Evolutionary conservation across 108 stramenopile species (phyloP).

Genomic region (Phaeodactylum tricornutum): DNA sequence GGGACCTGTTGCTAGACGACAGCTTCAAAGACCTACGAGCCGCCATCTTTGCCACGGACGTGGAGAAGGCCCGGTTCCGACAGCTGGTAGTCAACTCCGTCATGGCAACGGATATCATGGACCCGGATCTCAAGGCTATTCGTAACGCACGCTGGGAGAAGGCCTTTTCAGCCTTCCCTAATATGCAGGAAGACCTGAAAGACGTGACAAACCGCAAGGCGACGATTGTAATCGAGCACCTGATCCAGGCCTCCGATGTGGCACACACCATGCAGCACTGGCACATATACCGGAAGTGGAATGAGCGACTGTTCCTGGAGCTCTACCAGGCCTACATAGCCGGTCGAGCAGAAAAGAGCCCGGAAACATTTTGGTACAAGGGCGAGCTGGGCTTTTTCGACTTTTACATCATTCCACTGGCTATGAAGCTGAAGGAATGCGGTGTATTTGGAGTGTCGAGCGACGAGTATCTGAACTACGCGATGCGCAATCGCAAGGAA

Average conservation of each 20-base stretch:
- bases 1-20: conserved; percentile 7
- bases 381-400: conserved; percentile 46
- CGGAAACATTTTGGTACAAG: conserved; percentile 37
- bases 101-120: conserved; percentile 9
- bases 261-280: conserved; percentile 40
- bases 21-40: background rate
- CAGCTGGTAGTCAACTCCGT: conserved; percentile 7
- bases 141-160: conserved; percentile 7
- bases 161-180: conserved; percentile 11
- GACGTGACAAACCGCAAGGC: conserved; percentile 20
- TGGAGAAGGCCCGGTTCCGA: conserved; percentile 4
- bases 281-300: conserved; percentile 23
- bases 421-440: conserved; percentile 36
- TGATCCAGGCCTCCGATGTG: conserved; percentile 36
- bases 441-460: conserved; percentile 39
- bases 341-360: conserved; percentile 24
- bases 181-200: background rate
- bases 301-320: conserved; percentile 31
- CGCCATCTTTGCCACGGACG: conserved; percentile 3
- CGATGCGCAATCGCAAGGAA: conserved; percentile 24
- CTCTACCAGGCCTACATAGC: conserved; percentile 20
- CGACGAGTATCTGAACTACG: conserved; percentile 35
- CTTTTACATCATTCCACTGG: conserved; percentile 42
- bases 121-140: conserved; percentile 4
- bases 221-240: conserved; percentile 30